Evolutionary conservation across 2,329 filamentous ascomycete genomes (phyloP).

Genomic region (Parafenestella ontariensis): DNA sequence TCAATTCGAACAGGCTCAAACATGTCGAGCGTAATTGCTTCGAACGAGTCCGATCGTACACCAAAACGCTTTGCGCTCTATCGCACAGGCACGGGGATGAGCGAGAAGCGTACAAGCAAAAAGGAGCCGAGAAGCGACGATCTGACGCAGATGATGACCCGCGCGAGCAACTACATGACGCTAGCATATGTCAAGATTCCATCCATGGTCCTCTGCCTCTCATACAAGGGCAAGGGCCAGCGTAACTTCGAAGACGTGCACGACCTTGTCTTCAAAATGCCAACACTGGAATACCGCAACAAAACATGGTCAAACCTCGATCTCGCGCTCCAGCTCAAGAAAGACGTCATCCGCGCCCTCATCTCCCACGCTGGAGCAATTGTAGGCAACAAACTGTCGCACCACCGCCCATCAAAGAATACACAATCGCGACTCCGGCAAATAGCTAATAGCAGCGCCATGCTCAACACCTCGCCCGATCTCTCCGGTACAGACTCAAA

Average conservation of each 20-base stretch:
- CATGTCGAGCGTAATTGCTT: constrained; percentile 27
- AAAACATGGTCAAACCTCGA: constrained; percentile 99
- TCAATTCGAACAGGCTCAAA: constrained; percentile 40
- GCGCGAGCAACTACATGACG: constrained; percentile 97
- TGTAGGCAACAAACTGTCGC: constrained; percentile 94
- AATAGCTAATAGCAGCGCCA: constrained; percentile 77
- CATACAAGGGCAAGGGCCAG: constrained; percentile 94
- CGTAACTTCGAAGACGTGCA: constrained; percentile 97
- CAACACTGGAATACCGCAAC: constrained; percentile 93
- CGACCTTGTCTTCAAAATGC: constrained; percentile 95
- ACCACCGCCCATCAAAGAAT: constrained; percentile 80
- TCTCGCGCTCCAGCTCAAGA: constrained; percentile 89
- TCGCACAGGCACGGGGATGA: constrained; percentile 51
- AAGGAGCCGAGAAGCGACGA: constrained; percentile 80
- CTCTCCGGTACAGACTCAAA: constrained; percentile 41
- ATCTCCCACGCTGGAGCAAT: constrained; percentile 96
- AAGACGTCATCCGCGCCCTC: constrained; percentile 89
- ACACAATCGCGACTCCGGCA: constrained; percentile 82
- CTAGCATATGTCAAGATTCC: constrained; percentile 94
- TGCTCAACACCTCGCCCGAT: constrained; percentile 55
- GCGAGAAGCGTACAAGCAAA: constrained; percentile 53
- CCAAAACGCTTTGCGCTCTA: constrained; percentile 47
- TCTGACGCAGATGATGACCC: constrained; percentile 92
- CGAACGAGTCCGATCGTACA: constrained; percentile 41
- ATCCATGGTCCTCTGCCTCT: constrained; percentile 92